Evolutionary conservation across 2,329 filamentous ascomycete genomes (phyloP).

Genomic region (Sarocladiaceae sp.): DNA sequence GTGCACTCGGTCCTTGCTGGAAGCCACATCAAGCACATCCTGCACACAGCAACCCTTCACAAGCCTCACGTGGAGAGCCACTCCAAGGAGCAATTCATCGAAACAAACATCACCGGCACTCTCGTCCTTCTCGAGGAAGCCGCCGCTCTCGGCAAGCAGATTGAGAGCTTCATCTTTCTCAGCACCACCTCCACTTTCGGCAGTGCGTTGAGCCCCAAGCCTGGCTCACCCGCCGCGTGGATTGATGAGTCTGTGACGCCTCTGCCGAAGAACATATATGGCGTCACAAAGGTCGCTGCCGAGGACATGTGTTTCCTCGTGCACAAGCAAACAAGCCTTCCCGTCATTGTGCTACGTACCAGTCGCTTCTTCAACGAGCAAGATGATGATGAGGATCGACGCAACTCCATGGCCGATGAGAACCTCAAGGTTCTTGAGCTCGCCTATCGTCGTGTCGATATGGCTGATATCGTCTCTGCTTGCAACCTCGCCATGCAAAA

Average conservation of each 20-base stretch:
- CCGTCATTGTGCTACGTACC: constrained; percentile 39
- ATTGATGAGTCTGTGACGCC: constrained; percentile 37
- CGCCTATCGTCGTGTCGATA: constrained; percentile 39
- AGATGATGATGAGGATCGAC: constrained; percentile 39
- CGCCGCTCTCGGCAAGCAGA: constrained; percentile 14
- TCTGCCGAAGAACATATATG: constrained; percentile 44
- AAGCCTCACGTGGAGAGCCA: constrained; percentile 44
- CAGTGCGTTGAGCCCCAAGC: constrained; percentile 30
- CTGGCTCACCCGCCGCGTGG: constrained; percentile 35
- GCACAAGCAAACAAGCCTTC: constrained; percentile 32
- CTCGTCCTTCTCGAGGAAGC: constrained; percentile 37
- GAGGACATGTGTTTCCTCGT: constrained; percentile 42
- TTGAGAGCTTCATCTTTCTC: constrained; percentile 39
- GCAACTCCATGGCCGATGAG: constrained; percentile 30
- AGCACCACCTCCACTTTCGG: constrained; percentile 44
- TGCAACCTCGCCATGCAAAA: constrained; percentile 33
- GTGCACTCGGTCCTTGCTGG: constrained; percentile 27
- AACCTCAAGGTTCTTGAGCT: constrained; percentile 46
- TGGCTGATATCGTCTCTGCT: constrained; percentile 38
- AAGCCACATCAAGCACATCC: constrained; percentile 31
- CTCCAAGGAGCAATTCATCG: constrained; percentile 37
- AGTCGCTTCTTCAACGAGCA: constrained; percentile 45
- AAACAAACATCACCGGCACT: constrained; percentile 41
- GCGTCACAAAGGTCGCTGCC: constrained; percentile 42
- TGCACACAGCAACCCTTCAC: constrained; percentile 43